Conservation (phyloP, 192 early-diverging fungal genomes). For the Glomus cerebriforme region DNA sequence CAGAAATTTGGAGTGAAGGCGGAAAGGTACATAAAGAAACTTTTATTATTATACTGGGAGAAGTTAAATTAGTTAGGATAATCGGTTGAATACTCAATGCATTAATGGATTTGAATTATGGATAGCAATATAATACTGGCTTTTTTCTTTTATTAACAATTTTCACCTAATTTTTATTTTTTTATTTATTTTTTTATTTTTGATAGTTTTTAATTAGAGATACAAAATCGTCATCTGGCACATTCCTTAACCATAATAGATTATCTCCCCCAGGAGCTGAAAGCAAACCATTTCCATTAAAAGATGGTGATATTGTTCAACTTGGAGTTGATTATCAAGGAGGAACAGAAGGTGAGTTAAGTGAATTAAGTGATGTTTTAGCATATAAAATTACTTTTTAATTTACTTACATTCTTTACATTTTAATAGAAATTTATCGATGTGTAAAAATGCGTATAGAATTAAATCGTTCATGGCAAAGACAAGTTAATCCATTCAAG, state of each 20-base stretch:
- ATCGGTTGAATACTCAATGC: background rate
- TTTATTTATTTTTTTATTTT: conserved; percentile 38
- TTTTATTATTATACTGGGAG: background rate
- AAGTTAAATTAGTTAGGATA: background rate
- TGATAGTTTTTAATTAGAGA: conserved; percentile 88
- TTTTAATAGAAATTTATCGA: conserved; percentile 81
- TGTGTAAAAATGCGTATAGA: conserved; percentile 89
- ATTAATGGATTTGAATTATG: background rate
- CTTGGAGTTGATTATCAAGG: conserved; percentile 97
- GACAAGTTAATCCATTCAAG: conserved; percentile 64
- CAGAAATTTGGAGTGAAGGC: conserved; percentile 88
- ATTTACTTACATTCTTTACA: background rate
- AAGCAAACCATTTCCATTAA: conserved; percentile 76
- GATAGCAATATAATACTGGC: too few relatives aligned
- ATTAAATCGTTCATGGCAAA: conserved; percentile 70
- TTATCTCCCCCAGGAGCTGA: conserved; percentile 85
- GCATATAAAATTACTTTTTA: background rate
- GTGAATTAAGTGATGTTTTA: background rate
- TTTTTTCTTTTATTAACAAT: background rate
- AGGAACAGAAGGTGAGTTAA: conserved; percentile 66
- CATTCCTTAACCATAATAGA: conserved; percentile 95
- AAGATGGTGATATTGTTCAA: conserved; percentile 93
- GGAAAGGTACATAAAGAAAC: conserved; percentile 48
- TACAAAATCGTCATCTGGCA: conserved; percentile 95
- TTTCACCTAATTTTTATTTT: too few relatives aligned